phyloP scores from a whole-genome alignment of 768 basidiomycete species.

The Crassisporium funariophilum region DNA sequence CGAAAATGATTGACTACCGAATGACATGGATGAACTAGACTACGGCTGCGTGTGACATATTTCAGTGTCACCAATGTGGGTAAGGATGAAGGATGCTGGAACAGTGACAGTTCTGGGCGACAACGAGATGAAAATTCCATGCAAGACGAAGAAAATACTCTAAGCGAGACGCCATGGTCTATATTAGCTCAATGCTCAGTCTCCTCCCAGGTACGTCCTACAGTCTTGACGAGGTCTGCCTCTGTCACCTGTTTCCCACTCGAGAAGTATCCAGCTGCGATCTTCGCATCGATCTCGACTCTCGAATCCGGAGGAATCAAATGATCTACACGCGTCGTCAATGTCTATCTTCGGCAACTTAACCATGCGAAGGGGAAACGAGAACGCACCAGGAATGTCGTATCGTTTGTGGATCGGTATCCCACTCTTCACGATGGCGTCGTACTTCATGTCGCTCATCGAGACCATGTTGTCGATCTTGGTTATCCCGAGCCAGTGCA shows the following conservation, averaged over 20 bases:
- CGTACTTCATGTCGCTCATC: constrained; percentile 96
- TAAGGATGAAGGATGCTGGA: too few species aligned
- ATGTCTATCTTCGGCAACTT: constrained; percentile 1
- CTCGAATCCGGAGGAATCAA: constrained; percentile 88
- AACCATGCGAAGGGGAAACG: not conserved
- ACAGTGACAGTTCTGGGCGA: too few species aligned
- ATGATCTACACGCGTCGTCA: constrained; percentile 49
- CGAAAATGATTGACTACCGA: too few species aligned
- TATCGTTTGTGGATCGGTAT: constrained; percentile 82
- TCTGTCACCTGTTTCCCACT: constrained; percentile 76
- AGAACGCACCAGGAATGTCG: constrained; percentile 73
- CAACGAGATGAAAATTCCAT: too few species aligned
- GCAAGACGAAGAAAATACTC: too few species aligned
- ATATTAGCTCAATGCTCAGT: constrained; percentile 77
- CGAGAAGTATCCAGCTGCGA: constrained; percentile 91
- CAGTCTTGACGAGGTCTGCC: constrained; percentile 82
- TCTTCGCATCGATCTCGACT: constrained; percentile 97
- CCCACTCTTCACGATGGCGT: constrained; percentile 88
- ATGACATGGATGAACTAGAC: too few species aligned
- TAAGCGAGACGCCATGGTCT: too few species aligned
- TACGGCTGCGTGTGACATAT: too few species aligned
- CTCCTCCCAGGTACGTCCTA: constrained; percentile 90
- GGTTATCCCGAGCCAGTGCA: constrained; percentile 92
- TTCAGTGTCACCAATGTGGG: too few species aligned
- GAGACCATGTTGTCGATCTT: constrained; percentile 90